phyloP scores from a whole-genome alignment of 768 basidiomycete genomes.

The Trametes meyenii region DNA sequence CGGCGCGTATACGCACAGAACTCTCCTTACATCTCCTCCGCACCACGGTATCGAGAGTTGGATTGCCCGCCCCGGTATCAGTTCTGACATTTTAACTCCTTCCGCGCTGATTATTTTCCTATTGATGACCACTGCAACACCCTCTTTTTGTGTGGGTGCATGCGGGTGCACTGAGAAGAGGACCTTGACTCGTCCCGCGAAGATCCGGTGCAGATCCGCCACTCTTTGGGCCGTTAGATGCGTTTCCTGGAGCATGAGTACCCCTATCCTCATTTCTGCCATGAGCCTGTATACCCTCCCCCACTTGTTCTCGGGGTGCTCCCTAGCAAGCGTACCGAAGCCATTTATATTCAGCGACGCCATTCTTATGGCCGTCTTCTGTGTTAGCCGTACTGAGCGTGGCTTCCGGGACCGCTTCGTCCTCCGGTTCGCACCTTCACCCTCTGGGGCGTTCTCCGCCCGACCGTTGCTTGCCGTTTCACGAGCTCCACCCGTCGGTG shows the following conservation, averaged over 20 bases:
- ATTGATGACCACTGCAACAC: constrained; percentile 6
- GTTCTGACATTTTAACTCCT: not conserved
- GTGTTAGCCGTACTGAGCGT: not conserved
- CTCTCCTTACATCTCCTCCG: not conserved
- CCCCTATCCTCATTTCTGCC: not conserved
- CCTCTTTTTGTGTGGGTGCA: constrained; percentile 5
- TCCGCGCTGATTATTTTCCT: not conserved
- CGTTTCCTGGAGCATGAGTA: constrained; percentile 15
- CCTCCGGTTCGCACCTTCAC: too few relatives aligned
- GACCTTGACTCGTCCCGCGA: not conserved
- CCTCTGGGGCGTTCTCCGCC: too few relatives aligned
- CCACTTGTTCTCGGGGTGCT: constrained; percentile 4
- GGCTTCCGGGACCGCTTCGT: too few relatives aligned
- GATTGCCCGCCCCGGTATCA: not conserved
- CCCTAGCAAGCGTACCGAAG: not conserved
- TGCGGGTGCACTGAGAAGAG: not conserved
- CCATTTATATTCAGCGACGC: constrained; percentile 21
- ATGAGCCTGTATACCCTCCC: constrained; percentile 8
- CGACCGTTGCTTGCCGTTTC: too few relatives aligned
- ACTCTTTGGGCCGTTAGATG: constrained; percentile 4
- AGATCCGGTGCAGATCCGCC: constrained; percentile 4
- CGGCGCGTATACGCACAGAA: constrained; percentile 6
- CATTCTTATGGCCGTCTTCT: constrained; percentile 20
- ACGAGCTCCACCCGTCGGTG: too few relatives aligned
- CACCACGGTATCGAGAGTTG: not conserved